Evolutionary conservation across 2,329 filamentous ascomycete genomes (phyloP).

Genomic region (Truncatella angustata): DNA sequence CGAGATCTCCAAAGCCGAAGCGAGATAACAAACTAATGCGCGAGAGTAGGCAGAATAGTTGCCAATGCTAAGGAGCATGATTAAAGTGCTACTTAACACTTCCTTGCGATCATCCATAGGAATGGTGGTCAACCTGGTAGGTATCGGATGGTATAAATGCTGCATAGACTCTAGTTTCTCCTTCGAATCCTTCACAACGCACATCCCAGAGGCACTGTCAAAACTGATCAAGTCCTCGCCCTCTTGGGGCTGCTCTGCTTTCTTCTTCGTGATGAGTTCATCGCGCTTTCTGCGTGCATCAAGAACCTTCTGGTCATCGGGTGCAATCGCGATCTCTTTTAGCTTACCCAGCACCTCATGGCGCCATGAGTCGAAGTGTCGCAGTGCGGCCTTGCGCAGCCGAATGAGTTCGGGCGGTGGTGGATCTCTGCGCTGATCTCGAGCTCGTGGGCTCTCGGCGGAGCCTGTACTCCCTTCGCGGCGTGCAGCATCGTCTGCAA

Average conservation of each 20-base stretch:
- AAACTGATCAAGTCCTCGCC: constrained; percentile 42
- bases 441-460: not conserved
- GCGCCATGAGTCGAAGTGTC: constrained; percentile 77
- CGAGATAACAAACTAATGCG: constrained; percentile 63
- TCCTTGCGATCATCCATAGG: constrained; percentile 58
- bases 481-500: too few species aligned
- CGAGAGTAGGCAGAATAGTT: constrained; percentile 75
- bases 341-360: constrained; percentile 67
- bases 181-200: constrained; percentile 19
- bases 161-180: constrained; percentile 43
- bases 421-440: not conserved
- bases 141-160: constrained; percentile 50
- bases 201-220: constrained; percentile 25
- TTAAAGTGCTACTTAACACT: constrained; percentile 66
- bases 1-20: constrained; percentile 64
- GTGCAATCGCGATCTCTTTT: constrained; percentile 60
- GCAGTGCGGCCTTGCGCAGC: constrained; percentile 54
- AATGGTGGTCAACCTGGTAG: constrained; percentile 54
- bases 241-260: constrained; percentile 31
- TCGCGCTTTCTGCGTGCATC: constrained; percentile 45
- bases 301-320: constrained; percentile 46
- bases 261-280: constrained; percentile 38
- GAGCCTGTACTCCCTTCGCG: constrained; percentile 11
- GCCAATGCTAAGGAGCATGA: constrained; percentile 69
- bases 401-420: constrained; percentile 30